A percentile compares a stretch with the other conserved stretches of the same genome.
Evolutionary conservation across 2,329 filamentous ascomycete species (phyloP).

Genomic region (Acephala macrosclerotiorum): DNA sequence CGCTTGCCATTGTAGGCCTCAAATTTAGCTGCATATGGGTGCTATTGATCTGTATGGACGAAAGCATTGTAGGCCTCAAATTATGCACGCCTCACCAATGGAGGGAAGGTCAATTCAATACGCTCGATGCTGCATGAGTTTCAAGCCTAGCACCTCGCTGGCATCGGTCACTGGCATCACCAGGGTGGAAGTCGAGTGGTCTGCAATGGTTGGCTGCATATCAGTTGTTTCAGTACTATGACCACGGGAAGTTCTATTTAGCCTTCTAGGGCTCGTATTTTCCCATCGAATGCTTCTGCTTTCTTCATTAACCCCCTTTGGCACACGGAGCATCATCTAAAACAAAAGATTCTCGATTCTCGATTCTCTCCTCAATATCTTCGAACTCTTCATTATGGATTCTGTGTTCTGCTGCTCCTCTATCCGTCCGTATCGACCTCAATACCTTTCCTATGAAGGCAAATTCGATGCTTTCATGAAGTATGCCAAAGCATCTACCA

Average conservation of each 20-base stretch:
- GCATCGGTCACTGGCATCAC: not conserved
- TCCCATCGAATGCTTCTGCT: not conserved
- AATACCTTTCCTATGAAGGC: not conserved
- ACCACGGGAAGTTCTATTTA: not conserved
- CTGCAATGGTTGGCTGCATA: not conserved
- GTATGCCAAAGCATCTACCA: not conserved
- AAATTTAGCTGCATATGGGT: conserved; percentile 11
- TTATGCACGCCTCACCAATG: not conserved
- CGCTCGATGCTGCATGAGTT: not conserved
- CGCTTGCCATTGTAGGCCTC: conserved; percentile 10
- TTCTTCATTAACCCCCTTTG: not conserved
- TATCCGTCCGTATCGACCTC: conserved; percentile 2
- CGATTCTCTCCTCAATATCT: not conserved
- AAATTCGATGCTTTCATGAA: conserved; percentile 13
- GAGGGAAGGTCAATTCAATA: not conserved
- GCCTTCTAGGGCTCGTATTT: not conserved
- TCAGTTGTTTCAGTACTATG: not conserved
- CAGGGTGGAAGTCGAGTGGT: not conserved
- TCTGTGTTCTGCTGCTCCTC: conserved; percentile 13
- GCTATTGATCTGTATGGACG: not conserved
- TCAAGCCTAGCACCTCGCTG: not conserved
- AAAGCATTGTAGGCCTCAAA: not conserved
- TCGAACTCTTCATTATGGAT: conserved; percentile 5
- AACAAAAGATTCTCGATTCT: not conserved
- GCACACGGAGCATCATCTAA: not conserved